Evolutionary conservation across 306 rosid species (phyloP).

Genomic region (Crotalaria pallida): DNA sequence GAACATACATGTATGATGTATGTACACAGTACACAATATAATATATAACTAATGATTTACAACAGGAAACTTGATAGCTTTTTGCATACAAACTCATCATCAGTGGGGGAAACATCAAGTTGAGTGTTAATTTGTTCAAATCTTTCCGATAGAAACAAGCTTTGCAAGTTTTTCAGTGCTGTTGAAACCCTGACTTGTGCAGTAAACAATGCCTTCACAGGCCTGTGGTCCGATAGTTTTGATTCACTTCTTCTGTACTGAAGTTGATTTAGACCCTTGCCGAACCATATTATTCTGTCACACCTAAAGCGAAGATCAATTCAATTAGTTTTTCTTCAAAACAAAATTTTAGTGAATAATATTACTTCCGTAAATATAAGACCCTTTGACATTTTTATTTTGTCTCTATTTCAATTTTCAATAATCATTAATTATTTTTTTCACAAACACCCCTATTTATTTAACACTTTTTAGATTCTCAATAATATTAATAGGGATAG

Average conservation of each 20-base stretch:
- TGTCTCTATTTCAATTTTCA: no score
- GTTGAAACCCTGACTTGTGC: conserved; percentile 38
- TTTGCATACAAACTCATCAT: conserved; percentile 30
- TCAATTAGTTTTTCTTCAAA: no score
- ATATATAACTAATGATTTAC: conserved; percentile 13
- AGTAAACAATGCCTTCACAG: conserved; percentile 62
- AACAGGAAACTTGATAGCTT: conserved; percentile 39
- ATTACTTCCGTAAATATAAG: no score
- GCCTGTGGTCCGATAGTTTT: conserved; percentile 79
- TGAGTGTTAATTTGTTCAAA: conserved; percentile 35
- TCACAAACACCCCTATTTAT: no score
- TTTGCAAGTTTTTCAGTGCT: conserved; percentile 19
- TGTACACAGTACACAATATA: conserved; percentile 8
- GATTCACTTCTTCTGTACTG: conserved; percentile 59
- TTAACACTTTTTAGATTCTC: no score
- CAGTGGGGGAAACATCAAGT: conserved; percentile 42
- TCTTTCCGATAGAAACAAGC: conserved; percentile 54
- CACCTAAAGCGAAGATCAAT: conserved; percentile 58
- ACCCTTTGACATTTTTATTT: no score
- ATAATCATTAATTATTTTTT: no score
- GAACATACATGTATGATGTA: neutral
- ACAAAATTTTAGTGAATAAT: no score
- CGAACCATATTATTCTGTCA: conserved; percentile 77
- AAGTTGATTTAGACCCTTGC: conserved; percentile 61
- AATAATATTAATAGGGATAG: no score